phyloP scores from a whole-genome alignment of 768 basidiomycete species.

The Naematelia encephala region DNA sequence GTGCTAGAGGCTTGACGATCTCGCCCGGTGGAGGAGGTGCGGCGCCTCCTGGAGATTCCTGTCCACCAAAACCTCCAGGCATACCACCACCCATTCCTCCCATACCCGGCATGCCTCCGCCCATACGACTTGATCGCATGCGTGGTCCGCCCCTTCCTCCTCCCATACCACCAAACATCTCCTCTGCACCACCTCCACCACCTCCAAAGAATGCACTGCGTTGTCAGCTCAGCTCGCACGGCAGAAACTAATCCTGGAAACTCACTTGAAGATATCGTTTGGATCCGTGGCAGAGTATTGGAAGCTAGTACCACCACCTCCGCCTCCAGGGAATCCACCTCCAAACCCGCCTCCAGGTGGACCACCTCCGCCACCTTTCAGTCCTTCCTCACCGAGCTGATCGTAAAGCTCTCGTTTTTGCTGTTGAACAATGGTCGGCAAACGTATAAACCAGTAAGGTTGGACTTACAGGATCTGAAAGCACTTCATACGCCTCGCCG shows the following conservation, averaged over 20 bases:
- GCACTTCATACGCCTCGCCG: slow-evolving; percentile 92
- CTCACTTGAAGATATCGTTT: slow-evolving; percentile 82
- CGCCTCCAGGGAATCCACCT: slow-evolving; percentile 52
- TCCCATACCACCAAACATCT: slow-evolving; percentile 41
- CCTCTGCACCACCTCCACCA: slow-evolving; percentile 55
- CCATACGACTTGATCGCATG: slow-evolving; percentile 54
- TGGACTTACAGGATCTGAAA: slow-evolving; percentile 61
- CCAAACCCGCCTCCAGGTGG: slow-evolving; percentile 49
- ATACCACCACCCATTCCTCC: slow-evolving; percentile 50
- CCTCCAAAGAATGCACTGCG: slow-evolving; percentile 39
- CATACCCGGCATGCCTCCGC: slow-evolving; percentile 31
- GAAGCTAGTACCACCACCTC: slow-evolving; percentile 46
- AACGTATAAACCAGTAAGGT: background rate
- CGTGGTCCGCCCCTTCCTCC: slow-evolving; percentile 30
- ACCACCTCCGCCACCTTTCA: slow-evolving; percentile 63
- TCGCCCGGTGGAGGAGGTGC: slow-evolving; percentile 53
- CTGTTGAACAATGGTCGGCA: slow-evolving; percentile 21
- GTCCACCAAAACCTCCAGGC: slow-evolving; percentile 44
- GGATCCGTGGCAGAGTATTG: slow-evolving; percentile 76
- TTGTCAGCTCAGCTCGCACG: slow-evolving; percentile 10
- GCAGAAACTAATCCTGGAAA: slow-evolving; percentile 22
- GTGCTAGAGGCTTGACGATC: slow-evolving; percentile 74
- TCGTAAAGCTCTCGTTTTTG: slow-evolving; percentile 62
- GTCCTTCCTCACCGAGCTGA: slow-evolving; percentile 90
- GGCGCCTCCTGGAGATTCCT: slow-evolving; percentile 52